phyloP scores from a whole-genome alignment of 1,139 yeast species.

The Pichia sp. region DNA sequence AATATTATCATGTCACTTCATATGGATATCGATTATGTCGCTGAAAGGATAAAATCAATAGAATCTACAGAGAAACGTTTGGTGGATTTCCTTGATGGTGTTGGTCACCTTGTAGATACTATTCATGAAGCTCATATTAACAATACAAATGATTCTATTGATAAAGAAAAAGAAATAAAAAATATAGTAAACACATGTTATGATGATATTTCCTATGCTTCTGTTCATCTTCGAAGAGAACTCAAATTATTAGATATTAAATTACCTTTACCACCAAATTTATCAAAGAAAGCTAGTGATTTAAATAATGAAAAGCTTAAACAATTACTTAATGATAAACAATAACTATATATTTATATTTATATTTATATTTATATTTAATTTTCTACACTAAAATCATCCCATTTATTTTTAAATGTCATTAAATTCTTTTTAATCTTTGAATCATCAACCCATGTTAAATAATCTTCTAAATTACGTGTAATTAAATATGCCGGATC shows the following conservation, averaged over 20 bases:
- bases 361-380: background rate
- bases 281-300: constrained; percentile 57
- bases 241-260: constrained; percentile 54
- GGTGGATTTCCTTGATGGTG: background rate
- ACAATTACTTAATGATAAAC: constrained; percentile 18
- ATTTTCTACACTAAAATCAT: constrained; percentile 49
- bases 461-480: constrained; percentile 87
- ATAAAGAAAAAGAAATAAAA: constrained; percentile 27
- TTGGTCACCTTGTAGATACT: background rate
- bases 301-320: constrained; percentile 46
- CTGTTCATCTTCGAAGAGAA: constrained; percentile 49
- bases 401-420: constrained; percentile 81
- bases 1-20: background rate
- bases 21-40: background rate
- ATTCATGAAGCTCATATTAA: background rate
- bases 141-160: constrained; percentile 19
- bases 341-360: too few species aligned
- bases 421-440: constrained; percentile 88
- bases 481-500: constrained; percentile 96
- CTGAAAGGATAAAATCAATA: background rate
- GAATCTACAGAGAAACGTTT: background rate
- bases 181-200: constrained; percentile 21
- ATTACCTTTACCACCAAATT: constrained; percentile 50
- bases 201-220: constrained; percentile 29
- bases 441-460: constrained; percentile 94